These are phyloP conservation scores for Mentha longifolia DNA, from an alignment of 257 asterid species.

Conservation along the genomic window DNA sequence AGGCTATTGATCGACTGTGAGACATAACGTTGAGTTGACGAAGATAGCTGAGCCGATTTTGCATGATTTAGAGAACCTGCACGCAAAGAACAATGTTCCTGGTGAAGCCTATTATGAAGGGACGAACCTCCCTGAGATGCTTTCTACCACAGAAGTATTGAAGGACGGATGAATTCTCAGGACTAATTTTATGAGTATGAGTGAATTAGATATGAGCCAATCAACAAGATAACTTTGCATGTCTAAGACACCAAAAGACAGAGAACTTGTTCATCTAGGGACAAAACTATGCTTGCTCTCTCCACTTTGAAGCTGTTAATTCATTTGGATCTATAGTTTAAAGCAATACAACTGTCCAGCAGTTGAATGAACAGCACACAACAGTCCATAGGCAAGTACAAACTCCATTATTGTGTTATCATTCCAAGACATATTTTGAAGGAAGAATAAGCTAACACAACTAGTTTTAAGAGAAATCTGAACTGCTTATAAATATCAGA, in stretches of 20 bases:
- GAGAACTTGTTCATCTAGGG: not conserved
- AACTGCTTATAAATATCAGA: not conserved
- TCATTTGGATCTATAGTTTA: not conserved
- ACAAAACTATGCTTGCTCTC: not conserved
- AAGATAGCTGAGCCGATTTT: not conserved
- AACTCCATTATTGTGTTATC: conserved; percentile 7
- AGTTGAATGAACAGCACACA: conserved; percentile 1
- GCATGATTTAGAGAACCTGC: not conserved
- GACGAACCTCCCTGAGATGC: not conserved
- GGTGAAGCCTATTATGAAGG: not conserved
- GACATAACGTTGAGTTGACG: not conserved
- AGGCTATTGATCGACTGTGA: not conserved
- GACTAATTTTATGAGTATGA: not conserved
- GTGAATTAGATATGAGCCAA: not conserved
- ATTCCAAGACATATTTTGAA: not conserved
- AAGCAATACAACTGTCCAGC: not conserved
- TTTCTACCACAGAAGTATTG: not conserved
- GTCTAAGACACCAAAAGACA: not conserved
- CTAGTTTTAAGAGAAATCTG: conserved; percentile 16
- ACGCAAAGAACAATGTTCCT: not conserved
- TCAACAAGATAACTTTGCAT: not conserved
- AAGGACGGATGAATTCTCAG: not conserved
- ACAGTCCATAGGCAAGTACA: not conserved
- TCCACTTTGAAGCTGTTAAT: conserved; percentile 3
- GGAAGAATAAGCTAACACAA: conserved; percentile 8